Evolutionary conservation across 192 early-diverging fungal genomes (phyloP), one percentile per base, ranked within the genome.

Genomic region (Allomyces arbusculus): DNA sequence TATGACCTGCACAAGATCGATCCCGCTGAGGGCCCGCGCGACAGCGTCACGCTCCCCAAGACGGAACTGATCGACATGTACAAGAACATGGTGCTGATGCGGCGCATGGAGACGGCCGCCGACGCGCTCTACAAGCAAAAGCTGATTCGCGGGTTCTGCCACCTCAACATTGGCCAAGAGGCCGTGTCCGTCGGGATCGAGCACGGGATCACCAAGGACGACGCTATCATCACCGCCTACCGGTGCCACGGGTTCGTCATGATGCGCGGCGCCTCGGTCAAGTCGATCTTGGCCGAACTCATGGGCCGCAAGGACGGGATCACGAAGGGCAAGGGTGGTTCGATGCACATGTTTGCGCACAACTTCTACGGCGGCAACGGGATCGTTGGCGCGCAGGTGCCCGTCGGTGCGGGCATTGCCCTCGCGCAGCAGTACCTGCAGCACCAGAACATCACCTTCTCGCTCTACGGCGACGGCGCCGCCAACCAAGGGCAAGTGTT

Each of bases 331-430:
- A 98, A 95, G 83, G 95, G 93, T 70, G 95, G 95, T n/a, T 98
- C 95, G 66, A 98, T 98, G 95, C 95, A 98, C 84, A 92, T 98
- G 91, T 98, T 94, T 78, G 85, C 87, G 62, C 81, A 79, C 69
- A 87, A 88, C 73, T 98, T 98, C 74, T 98, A 88, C 79, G 95
- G 95, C 69, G 95, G 95, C 67, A 98, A 98, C 84, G 95, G 95
- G 69, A 98, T 98, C 73, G 93, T 98, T 69, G 93, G 95, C 65
- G 95, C 95, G 61, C 95, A 98, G 78, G 87, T 91, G 66, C 88
- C 88, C 62, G 73, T 91, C 70, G 88, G 88, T 66, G 83, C 89
- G 0, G 89, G 87, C 71, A 77, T 89, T 69, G 90, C 95, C 26
- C 86, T 98, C 68, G 83, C 90, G 64, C 95, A 98, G 75, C 91